These are phyloP conservation scores for Sarcodon aspratus DNA, from an alignment of 768 basidiomycete genomes.

Conservation along the genomic window DNA sequence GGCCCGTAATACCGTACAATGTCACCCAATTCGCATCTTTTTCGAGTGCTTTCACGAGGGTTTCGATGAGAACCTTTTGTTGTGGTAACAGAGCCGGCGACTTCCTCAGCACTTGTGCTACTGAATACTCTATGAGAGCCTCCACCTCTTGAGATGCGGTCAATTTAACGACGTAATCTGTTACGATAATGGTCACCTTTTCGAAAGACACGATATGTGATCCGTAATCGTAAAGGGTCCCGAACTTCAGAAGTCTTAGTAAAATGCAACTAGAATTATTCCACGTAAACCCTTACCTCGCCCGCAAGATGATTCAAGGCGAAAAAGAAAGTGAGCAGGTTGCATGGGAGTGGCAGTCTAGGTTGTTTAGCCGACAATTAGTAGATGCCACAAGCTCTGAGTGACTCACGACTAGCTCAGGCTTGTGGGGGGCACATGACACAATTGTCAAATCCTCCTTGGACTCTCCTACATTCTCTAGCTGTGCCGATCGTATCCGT, in stretches of 20 bases:
- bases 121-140: conserved; percentile 39
- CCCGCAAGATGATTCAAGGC: conserved; percentile 51
- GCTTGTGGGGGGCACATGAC: conserved; percentile 32
- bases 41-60: conserved; percentile 48
- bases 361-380: conserved; percentile 2
- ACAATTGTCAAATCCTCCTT: conserved; percentile 40
- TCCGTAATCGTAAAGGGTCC: conserved; percentile 49
- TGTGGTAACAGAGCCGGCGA: conserved; percentile 20
- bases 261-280: background rate
- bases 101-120: conserved; percentile 29
- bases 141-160: conserved; percentile 47
- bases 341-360: conserved; percentile 71
- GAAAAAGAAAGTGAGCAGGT: conserved; percentile 74
- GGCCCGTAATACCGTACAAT: conserved; percentile 58
- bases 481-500: conserved; percentile 52
- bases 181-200: conserved; percentile 45
- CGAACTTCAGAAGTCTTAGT: conserved; percentile 30
- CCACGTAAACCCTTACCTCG: conserved; percentile 32
- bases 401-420: conserved; percentile 35
- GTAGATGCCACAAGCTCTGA: background rate
- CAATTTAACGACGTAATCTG: background rate
- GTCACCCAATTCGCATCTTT: conserved; percentile 57
- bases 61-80: conserved; percentile 33
- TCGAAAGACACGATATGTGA: conserved; percentile 69
- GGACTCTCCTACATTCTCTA: conserved; percentile 34